These are phyloP conservation scores for Apocynum venetum DNA, from an alignment of 257 asterid species.

Conservation along the genomic window DNA sequence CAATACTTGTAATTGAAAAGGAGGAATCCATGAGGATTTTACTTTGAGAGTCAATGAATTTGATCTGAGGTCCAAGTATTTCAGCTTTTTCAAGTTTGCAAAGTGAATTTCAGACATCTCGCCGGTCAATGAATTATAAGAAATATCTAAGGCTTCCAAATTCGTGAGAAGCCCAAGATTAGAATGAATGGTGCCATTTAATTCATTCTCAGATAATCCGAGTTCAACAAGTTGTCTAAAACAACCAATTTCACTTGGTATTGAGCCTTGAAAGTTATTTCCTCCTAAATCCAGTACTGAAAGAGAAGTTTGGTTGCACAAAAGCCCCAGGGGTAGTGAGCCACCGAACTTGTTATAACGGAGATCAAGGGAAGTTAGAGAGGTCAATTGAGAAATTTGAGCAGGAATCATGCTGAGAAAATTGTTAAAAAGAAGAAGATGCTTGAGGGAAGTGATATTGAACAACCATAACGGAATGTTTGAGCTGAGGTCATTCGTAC, in stretches of 20 bases:
- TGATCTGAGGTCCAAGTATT: background rate
- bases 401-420: slow-evolving; percentile 11
- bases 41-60: slow-evolving; percentile 11
- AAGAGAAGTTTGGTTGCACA: slow-evolving; percentile 13
- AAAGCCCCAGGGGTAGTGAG: background rate
- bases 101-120: slow-evolving; percentile 15
- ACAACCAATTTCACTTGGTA: background rate
- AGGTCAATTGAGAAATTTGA: background rate
- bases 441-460: slow-evolving; percentile 2
- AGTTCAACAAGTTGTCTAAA: background rate
- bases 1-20: slow-evolving; percentile 19
- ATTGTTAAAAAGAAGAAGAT: slow-evolving; percentile 7
- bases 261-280: slow-evolving; percentile 11
- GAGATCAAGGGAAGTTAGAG: slow-evolving; percentile 5
- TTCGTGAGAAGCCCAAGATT: background rate
- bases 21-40: slow-evolving; percentile 23
- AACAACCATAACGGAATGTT: slow-evolving; percentile 15
- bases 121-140: slow-evolving; percentile 3
- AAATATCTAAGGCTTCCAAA: background rate
- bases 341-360: background rate
- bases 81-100: background rate
- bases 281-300: background rate
- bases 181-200: background rate
- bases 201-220: background rate
- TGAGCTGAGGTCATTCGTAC: background rate